Evolutionary conservation across 371 early-diverging fungal species (phyloP), one percentile per base, ranked within the genome.

Genomic region (Entomophthora muscae): DNA sequence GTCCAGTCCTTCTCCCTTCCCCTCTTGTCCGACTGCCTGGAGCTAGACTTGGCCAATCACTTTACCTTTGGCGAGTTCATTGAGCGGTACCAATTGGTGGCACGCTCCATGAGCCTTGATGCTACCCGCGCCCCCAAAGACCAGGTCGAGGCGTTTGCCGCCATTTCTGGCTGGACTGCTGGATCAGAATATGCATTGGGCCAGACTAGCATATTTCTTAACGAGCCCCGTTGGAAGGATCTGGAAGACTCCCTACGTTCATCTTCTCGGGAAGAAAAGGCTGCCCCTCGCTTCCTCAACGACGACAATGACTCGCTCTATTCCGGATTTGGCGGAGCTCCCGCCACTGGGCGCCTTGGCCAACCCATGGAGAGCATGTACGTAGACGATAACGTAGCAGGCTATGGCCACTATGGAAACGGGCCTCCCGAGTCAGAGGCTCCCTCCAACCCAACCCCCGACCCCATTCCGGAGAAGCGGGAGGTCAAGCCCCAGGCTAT

Each of bases 241-340:
- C 66, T 90, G 24, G 93, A 93, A 64, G 84, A 87, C 63, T 79
- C 80, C 22, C 73, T 92, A 27, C 76, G 88, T 24, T 72, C 75
- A 1, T 73, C 78, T 33, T 88, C 89, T 73, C 83, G 85, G 63
- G 84, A 81, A 52, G 83, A 80, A 52, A 74, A 81, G 1, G 53
- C 71, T 3, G 73, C 75, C 31, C 71, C 74, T 21, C 79, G 67
- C 68, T 70, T 28, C 1, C 64, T 28, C 63, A 70, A 67, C 63
- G 74, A 68, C 66, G 73, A 65, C 54, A 66, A 61, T 63, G 64
- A 68, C 53, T 55, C 55, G 23, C 57, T 65, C 28, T 70, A 72
- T 33, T 64, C 63, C 3, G 57, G 30, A 24, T 57, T 28, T 57
- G 57, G 3, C 26, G 28, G 28, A 13, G 22, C 79, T 87, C 31